These are phyloP conservation scores for Bertia moriformis DNA, from an alignment of 2,329 filamentous ascomycete genomes.

Conservation along the genomic window DNA sequence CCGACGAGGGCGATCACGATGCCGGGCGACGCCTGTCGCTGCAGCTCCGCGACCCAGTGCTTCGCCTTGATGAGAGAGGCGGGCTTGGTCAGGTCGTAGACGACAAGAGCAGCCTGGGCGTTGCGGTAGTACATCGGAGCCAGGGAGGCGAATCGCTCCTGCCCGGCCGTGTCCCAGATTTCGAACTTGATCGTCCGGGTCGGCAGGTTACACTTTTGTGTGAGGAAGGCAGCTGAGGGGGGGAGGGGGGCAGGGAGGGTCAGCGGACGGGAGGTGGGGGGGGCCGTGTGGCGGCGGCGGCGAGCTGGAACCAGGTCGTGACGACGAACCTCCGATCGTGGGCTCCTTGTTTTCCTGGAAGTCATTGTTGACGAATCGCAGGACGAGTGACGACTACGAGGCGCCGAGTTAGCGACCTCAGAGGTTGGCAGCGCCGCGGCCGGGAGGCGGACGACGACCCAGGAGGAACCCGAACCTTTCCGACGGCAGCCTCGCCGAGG, in stretches of 20 bases:
- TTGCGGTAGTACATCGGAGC: slow-evolving; percentile 99
- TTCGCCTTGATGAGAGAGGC: slow-evolving; percentile 91
- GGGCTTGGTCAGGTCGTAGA: slow-evolving; percentile 95
- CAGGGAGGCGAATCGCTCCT: slow-evolving; percentile 90
- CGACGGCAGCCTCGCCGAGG: slow-evolving; percentile 90
- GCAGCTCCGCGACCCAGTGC: slow-evolving; percentile 95
- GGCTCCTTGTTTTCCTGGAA: slow-evolving; percentile 99
- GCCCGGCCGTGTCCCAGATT: slow-evolving; percentile 97
- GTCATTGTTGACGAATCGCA: slow-evolving; percentile 98
- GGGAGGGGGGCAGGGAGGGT: slow-evolving; percentile 5
- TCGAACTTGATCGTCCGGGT: slow-evolving; percentile 84
- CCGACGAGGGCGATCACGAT: slow-evolving; percentile 95
- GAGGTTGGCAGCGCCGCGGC: slow-evolving; percentile 7
- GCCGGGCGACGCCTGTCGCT: slow-evolving; percentile 85
- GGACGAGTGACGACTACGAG: slow-evolving; percentile 79
- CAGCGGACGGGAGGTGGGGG: slow-evolving; percentile 2
- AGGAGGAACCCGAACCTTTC: slow-evolving; percentile 57
- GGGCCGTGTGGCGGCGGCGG: too few relatives aligned
- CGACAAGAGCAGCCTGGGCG: slow-evolving; percentile 88
- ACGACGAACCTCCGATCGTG: slow-evolving; percentile 77
- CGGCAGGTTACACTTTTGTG: slow-evolving; percentile 94
- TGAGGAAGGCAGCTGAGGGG: slow-evolving; percentile 74
- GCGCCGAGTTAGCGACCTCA: slow-evolving; percentile 6
- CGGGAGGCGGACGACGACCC: slow-evolving; percentile 4
- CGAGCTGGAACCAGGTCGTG: too few relatives aligned